Conservation (phyloP, 768 basidiomycete species). For the Favolaschia claudopus region DNA sequence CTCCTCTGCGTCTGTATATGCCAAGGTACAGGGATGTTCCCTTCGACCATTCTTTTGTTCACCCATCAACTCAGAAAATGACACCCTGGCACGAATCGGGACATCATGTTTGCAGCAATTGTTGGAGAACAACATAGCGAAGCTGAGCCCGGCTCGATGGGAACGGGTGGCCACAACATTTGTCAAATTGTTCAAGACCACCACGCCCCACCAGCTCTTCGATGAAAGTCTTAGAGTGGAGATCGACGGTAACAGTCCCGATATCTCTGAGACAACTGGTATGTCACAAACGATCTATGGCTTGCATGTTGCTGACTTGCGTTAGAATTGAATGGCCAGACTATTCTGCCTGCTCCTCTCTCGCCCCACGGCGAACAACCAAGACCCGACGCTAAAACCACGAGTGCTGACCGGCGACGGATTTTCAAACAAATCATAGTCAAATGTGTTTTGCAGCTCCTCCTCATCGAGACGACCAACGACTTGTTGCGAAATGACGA, state of each 20-base stretch:
- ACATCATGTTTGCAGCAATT: conserved; percentile 98
- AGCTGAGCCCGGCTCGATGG: conserved; percentile 87
- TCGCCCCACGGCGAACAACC: conserved; percentile 72
- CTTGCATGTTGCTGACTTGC: neutral
- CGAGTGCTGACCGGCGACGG: conserved; percentile 75
- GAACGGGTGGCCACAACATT: conserved; percentile 92
- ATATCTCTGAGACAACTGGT: conserved; percentile 60
- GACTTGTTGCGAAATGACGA: conserved; percentile 92
- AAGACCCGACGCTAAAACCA: conserved; percentile 56
- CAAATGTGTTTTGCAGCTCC: conserved; percentile 96
- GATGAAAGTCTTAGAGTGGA: conserved; percentile 91
- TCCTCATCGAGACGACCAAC: conserved; percentile 96
- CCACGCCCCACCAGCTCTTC: conserved; percentile 96
- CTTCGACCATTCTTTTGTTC: neutral
- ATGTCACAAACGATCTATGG: neutral
- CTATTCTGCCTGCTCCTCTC: conserved; percentile 88
- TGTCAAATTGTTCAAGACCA: conserved; percentile 95
- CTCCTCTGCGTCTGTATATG: conserved; percentile 96
- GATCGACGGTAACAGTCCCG: conserved; percentile 66
- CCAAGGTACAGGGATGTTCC: conserved; percentile 72
- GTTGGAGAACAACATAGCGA: conserved; percentile 89
- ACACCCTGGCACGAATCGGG: conserved; percentile 95
- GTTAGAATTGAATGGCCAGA: conserved; percentile 67
- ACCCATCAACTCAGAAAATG: conserved; percentile 75
- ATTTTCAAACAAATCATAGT: conserved; percentile 99